Evolutionary conservation across 1,139 yeast genomes (phyloP).

Genomic region (Debaryomycetaceae sp.): DNA sequence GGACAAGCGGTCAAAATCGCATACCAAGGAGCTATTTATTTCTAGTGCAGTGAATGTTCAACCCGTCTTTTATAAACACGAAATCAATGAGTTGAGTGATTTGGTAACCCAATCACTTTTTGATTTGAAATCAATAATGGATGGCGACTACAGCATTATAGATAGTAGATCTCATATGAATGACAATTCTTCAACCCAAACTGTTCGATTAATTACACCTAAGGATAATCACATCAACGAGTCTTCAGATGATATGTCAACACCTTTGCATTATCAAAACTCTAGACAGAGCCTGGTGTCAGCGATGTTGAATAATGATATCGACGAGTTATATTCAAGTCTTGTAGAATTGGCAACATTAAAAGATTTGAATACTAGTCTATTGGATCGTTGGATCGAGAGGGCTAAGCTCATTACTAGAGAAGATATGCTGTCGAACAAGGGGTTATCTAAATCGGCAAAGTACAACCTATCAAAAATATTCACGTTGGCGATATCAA

Average conservation of each 20-base stretch:
- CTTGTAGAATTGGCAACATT: conserved; percentile 58
- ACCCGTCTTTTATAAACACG: conserved; percentile 91
- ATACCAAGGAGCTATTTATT: conserved; percentile 86
- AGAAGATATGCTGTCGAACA: background rate
- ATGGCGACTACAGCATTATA: conserved; percentile 52
- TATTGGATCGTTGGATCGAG: conserved; percentile 48
- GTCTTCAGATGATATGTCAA: background rate
- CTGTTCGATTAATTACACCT: background rate
- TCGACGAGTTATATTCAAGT: conserved; percentile 66
- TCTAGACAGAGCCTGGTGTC: conserved; percentile 5
- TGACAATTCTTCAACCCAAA: background rate
- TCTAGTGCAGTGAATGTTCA: conserved; percentile 94
- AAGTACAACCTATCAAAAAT: conserved; percentile 56
- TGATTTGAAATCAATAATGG: conserved; percentile 82
- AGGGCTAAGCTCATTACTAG: conserved; percentile 37
- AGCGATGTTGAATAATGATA: conserved; percentile 29
- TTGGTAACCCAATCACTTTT: conserved; percentile 70
- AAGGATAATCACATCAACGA: background rate
- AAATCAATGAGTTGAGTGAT: conserved; percentile 82
- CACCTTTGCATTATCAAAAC: background rate
- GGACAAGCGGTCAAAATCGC: conserved; percentile 95
- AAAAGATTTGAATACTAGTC: conserved; percentile 42
- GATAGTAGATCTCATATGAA: background rate
- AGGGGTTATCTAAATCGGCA: conserved; percentile 6
- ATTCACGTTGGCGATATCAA: conserved; percentile 60